phyloP scores from a whole-genome alignment of 371 early-diverging fungal species.

The Lichtheimia hyalospora region DNA sequence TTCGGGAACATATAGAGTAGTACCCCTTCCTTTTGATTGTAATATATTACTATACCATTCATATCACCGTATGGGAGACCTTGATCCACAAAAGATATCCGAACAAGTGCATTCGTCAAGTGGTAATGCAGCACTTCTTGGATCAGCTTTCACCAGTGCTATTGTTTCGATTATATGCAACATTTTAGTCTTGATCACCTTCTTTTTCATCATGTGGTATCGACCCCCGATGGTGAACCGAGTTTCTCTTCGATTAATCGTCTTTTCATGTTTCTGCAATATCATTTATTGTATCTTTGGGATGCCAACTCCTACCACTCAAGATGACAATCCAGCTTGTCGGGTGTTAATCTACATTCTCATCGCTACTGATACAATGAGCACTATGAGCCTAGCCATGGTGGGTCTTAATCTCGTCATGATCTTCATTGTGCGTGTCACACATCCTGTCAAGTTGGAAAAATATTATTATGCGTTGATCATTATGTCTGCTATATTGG shows the following conservation, averaged over 20 bases:
- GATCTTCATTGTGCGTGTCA: conserved; percentile 28
- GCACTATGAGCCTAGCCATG: conserved; percentile 32
- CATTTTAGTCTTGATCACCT: conserved; percentile 14
- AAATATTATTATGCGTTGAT: conserved; percentile 27
- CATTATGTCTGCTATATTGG: conserved; percentile 11
- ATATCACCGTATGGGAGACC: too few species aligned
- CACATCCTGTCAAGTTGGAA: conserved; percentile 23
- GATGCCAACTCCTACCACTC: conserved; percentile 7
- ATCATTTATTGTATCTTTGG: conserved; percentile 20
- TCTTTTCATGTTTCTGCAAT: conserved; percentile 21
- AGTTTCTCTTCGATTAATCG: conserved; percentile 36
- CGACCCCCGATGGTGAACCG: conserved; percentile 26
- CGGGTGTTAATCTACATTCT: conserved; percentile 16
- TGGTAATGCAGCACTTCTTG: too few species aligned
- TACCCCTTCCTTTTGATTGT: too few species aligned
- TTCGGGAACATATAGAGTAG: too few species aligned
- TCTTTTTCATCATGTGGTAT: conserved; percentile 22
- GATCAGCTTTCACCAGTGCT: neutral
- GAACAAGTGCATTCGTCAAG: too few species aligned
- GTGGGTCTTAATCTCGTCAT: conserved; percentile 35
- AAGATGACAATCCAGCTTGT: conserved; percentile 12
- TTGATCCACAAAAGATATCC: too few species aligned
- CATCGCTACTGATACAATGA: conserved; percentile 28
- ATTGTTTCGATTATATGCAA: conserved; percentile 18
- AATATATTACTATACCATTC: too few species aligned